A percentile compares a stretch with the other conserved stretches of the same genome.
These are phyloP conservation scores for Exophiala oligosperma DNA, from an alignment of 2,329 filamentous ascomycete species.

Conservation along the genomic window DNA sequence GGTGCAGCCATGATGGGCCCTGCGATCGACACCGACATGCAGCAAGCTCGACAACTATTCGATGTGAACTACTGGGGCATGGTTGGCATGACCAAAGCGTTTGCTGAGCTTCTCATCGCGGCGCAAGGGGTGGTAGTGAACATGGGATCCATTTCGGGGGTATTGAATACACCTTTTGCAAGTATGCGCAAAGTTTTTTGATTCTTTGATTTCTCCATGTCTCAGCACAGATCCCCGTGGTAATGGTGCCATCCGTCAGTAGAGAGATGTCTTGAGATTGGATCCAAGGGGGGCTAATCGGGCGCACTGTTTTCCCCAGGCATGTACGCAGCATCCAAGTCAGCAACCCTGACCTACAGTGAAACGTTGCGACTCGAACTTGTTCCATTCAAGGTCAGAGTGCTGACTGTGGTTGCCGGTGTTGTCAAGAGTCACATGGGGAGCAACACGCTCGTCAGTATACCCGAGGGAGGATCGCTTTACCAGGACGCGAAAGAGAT, in stretches of 20 bases:
- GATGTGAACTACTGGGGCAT: slow-evolving; percentile 45
- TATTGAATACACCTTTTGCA: background rate
- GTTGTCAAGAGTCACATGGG: slow-evolving; percentile 55
- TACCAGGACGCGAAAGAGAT: background rate
- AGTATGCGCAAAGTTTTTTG: too few species aligned
- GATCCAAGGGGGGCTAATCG: too few species aligned
- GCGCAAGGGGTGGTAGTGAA: slow-evolving; percentile 31
- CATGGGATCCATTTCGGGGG: slow-evolving; percentile 24
- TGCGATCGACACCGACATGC: slow-evolving; percentile 38
- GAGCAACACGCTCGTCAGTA: background rate
- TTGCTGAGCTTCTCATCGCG: slow-evolving; percentile 34
- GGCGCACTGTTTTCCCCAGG: too few species aligned
- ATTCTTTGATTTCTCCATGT: too few species aligned
- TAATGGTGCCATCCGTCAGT: too few species aligned
- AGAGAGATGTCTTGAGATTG: too few species aligned
- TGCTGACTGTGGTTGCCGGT: slow-evolving; percentile 58
- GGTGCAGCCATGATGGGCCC: slow-evolving; percentile 31
- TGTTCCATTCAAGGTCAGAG: slow-evolving; percentile 44
- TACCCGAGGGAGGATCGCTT: background rate
- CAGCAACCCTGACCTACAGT: slow-evolving; percentile 57
- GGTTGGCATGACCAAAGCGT: slow-evolving; percentile 39
- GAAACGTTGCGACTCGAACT: slow-evolving; percentile 54
- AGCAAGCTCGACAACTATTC: slow-evolving; percentile 36
- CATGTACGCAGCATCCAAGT: slow-evolving; percentile 59
- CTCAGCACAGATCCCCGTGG: too few species aligned